Evolutionary conservation across 768 basidiomycete species (phyloP).

Genomic region (Trametopsis cervina): DNA sequence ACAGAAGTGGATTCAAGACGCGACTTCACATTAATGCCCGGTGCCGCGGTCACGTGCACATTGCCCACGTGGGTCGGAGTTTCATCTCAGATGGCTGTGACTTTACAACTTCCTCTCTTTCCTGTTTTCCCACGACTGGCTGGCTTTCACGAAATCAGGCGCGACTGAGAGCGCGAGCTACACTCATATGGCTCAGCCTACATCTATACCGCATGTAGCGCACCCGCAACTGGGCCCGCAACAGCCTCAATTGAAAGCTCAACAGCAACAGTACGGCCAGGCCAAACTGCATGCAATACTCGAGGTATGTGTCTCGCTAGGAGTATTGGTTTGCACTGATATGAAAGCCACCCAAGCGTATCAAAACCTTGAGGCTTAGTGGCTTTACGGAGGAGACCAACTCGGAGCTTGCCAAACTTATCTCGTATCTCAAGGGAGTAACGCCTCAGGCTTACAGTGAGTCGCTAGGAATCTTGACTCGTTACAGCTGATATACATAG

Average conservation of each 20-base stretch:
- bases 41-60: background rate
- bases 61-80: background rate
- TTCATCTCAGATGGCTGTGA: background rate
- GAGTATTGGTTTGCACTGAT: background rate
- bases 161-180: background rate
- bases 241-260: background rate
- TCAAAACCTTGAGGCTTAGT: constrained; percentile 33
- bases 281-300: constrained; percentile 5
- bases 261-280: constrained; percentile 2
- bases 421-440: constrained; percentile 27
- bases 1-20: background rate
- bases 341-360: constrained; percentile 28
- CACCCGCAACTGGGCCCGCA: background rate
- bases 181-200: background rate
- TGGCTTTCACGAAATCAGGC: background rate
- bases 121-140: constrained; percentile 5
- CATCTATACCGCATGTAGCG: background rate
- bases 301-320: background rate
- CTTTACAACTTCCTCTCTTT: background rate
- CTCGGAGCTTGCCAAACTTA: constrained; percentile 35
- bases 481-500: background rate
- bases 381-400: constrained; percentile 41
- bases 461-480: background rate
- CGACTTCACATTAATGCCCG: too few relatives aligned
- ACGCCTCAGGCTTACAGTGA: background rate